Evolutionary conservation across 306 rosid genomes (phyloP).

Genomic region (Cicer judaicum): DNA sequence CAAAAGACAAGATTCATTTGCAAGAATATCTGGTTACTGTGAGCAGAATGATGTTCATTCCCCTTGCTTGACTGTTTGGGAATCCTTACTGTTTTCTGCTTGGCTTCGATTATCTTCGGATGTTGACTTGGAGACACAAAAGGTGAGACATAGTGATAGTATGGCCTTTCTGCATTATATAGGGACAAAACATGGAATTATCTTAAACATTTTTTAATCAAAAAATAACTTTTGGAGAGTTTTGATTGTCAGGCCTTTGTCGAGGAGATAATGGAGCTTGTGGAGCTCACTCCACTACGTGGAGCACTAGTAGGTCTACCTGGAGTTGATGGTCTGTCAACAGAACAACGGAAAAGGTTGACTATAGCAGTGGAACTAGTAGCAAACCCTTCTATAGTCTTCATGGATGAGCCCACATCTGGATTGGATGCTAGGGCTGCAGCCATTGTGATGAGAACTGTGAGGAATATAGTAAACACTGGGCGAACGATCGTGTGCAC

Average conservation of each 20-base stretch:
- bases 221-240: conserved; percentile 25
- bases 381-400: conserved; percentile 90
- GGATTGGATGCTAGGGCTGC: conserved; percentile 98
- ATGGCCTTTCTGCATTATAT: conserved; percentile 29
- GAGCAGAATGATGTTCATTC: conserved; percentile 96
- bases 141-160: conserved; percentile 48
- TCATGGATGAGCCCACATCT: conserved; percentile 99
- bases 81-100: conserved; percentile 88
- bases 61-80: conserved; percentile 90
- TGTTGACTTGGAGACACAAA: conserved; percentile 77
- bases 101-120: conserved; percentile 93
- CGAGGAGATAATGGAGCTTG: conserved; percentile 97
- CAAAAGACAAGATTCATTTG: conserved; percentile 89
- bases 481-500: conserved; percentile 99
- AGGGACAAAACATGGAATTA: conserved; percentile 28
- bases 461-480: conserved; percentile 93
- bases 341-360: conserved; percentile 92
- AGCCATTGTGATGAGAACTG: conserved; percentile 99
- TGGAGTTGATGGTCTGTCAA: conserved; percentile 90
- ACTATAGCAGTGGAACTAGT: conserved; percentile 97
- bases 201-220: conserved; percentile 9
- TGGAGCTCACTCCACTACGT: conserved; percentile 81
- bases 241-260: conserved; percentile 80
- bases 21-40: conserved; percentile 97
- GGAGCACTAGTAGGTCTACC: conserved; percentile 95